Base-by-base conservation (phyloP, 305 asterid species). In the Caryopteris hybrid region DNA sequence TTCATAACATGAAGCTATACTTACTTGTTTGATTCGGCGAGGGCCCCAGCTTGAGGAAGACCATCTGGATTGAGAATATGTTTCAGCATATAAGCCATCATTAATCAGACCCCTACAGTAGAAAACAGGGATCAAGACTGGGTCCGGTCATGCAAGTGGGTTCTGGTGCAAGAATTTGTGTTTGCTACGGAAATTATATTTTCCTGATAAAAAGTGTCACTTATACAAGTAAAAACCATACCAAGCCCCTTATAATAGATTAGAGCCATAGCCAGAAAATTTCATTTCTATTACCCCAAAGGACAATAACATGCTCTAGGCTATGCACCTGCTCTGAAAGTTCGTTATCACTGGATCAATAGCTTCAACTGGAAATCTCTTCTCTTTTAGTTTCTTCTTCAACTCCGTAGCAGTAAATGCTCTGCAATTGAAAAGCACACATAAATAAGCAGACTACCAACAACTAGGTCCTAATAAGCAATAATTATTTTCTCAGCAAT, bases 21-120 rank as follows among this genome's bases (percentile, higher is more conserved):
- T 83, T 83, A 92, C 98, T 69, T 79, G 95, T 74, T 70, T 91
- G 65, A 93, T 91, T 76, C 96, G 84, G 17, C 86, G 75, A 57
- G 97, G 99, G 41, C 99, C 97, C 97, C 99, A 93, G 78, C 88
- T 85, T 60, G 88, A 88, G 75, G 99, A 87, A 70, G 96, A 80
- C 96, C 97, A 93, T 81, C 96, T 84, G 48, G 99, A 88, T 50
- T 83, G 89, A 34, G 93, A 77, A 85, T 69, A 87, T 66, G 90
- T 57, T 86, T 93, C 99, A 41, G 96, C 97, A 71, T 84, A 91
- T 64, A 89, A 78, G 67, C 88, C 62, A 41, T 93, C 99, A 83
- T 93, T 84, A 62, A 93, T 79, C 73, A 88, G 81, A 57, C 96
- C 97, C 91, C 96, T 93, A 59, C 60, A 75, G 54, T 20, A 66